Percentiles rank a stretch among this genome's conserved stretches.
Conservation (phyloP, 2,329 filamentous ascomycete genomes). For the Xylariaceae sp. region DNA sequence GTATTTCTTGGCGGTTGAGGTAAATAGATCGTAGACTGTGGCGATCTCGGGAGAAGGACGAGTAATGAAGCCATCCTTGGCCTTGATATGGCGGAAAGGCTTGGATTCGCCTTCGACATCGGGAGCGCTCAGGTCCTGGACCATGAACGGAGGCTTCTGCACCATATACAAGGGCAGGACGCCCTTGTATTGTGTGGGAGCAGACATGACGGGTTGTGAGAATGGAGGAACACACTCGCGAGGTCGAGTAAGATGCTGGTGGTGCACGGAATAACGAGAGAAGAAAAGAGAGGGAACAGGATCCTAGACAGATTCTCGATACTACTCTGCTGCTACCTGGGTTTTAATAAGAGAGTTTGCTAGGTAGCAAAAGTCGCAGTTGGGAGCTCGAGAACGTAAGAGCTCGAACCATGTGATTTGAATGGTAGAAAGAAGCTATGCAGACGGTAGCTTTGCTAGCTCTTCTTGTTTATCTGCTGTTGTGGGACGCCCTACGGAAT, state of each 20-base stretch:
- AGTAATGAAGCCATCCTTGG: conserved; percentile 64
- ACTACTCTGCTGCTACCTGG: too few relatives aligned
- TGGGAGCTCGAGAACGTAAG: background rate
- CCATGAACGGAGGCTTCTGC: conserved; percentile 67
- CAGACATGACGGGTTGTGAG: conserved; percentile 20
- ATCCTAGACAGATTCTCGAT: too few relatives aligned
- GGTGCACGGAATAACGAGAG: background rate
- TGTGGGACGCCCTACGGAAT: background rate
- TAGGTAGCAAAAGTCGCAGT: background rate
- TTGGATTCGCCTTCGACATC: conserved; percentile 77
- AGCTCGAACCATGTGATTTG: background rate
- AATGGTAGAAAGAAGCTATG: background rate
- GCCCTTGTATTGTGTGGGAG: conserved; percentile 34
- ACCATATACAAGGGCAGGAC: conserved; percentile 51
- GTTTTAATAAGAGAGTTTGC: too few relatives aligned
- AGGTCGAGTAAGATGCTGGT: too few relatives aligned
- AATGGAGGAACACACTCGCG: background rate
- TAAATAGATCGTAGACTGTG: conserved; percentile 76
- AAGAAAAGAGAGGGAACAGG: background rate
- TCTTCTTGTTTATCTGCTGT: background rate
- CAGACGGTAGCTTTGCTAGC: background rate
- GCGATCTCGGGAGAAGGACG: conserved; percentile 63
- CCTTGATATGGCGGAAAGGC: conserved; percentile 66
- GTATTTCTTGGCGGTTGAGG: conserved; percentile 59
- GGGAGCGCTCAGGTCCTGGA: conserved; percentile 63